A percentile compares a stretch with the other conserved stretches of the same genome.
Conservation (phyloP, 352 stramenopile species). For the Pythium insidiosum region DNA sequence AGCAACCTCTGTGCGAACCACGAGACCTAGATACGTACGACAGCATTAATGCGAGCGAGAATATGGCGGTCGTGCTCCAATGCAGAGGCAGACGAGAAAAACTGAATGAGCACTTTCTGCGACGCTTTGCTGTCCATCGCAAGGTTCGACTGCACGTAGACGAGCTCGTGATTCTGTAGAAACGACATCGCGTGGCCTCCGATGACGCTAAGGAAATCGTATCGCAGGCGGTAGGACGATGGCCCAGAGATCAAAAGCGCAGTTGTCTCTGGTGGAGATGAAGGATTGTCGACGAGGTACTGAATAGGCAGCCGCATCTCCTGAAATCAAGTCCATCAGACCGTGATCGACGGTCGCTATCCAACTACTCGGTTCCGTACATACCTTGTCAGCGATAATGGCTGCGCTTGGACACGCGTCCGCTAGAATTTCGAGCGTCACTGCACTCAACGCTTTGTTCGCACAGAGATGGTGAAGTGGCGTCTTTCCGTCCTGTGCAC, state of each 20-base stretch:
- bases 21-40: conserved; percentile 16
- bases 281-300: conserved; percentile 59
- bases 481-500: conserved; percentile 35
- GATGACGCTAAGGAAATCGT: conserved; percentile 41
- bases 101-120: conserved; percentile 48
- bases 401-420: conserved; percentile 53
- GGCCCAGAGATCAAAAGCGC: conserved; percentile 46
- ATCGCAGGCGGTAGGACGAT: conserved; percentile 57
- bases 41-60: conserved; percentile 26
- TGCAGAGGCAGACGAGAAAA: conserved; percentile 29
- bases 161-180: conserved; percentile 20
- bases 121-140: conserved; percentile 46
- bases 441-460: conserved; percentile 37
- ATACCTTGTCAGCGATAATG: conserved; percentile 41
- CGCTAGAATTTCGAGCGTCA: conserved; percentile 60
- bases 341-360: neutral
- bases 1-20: too few relatives aligned
- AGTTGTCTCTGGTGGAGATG: conserved; percentile 33
- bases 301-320: conserved; percentile 64
- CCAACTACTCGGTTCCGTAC: neutral
- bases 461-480: conserved; percentile 56
- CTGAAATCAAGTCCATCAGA: conserved; percentile 9
- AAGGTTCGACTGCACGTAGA: conserved; percentile 38
- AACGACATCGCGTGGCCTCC: conserved; percentile 18
- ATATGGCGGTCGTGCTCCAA: conserved; percentile 34